phyloP scores from a whole-genome alignment of 257 asterid species.

The Lithospermum erythrorhizon region DNA sequence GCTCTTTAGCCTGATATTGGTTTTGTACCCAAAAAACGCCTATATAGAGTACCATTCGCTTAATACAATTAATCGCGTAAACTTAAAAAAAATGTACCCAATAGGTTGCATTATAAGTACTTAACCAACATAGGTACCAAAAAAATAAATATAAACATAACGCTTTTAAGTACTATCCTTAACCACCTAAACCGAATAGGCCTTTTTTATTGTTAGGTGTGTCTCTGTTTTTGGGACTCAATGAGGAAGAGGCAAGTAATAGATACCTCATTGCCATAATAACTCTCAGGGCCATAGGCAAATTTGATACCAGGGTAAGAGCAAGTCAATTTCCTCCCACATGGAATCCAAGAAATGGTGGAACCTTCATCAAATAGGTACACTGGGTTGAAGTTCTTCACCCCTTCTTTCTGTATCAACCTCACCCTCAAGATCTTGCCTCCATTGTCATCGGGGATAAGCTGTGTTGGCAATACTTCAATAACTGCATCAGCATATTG shows the following conservation, averaged over 20 bases:
- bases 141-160: too few species aligned
- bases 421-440: constrained; percentile 90
- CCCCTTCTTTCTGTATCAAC: constrained; percentile 87
- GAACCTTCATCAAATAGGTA: constrained; percentile 97
- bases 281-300: constrained; percentile 75
- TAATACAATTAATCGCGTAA: too few species aligned
- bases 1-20: too few species aligned
- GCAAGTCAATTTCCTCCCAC: constrained; percentile 94
- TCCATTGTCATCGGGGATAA: constrained; percentile 86
- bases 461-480: constrained; percentile 86
- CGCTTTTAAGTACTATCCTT: too few species aligned
- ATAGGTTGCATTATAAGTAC: too few species aligned
- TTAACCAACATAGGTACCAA: too few species aligned
- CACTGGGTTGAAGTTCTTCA: constrained; percentile 65
- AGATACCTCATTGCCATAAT: constrained; percentile 75
- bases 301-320: constrained; percentile 98
- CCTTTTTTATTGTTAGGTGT: not conserved
- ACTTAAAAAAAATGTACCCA: too few species aligned
- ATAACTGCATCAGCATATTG: constrained; percentile 87
- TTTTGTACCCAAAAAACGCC: too few species aligned
- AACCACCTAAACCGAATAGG: too few species aligned
- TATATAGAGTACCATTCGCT: too few species aligned
- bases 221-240: not conserved
- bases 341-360: constrained; percentile 90
- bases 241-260: not conserved